A percentile compares a stretch with the other conserved stretches of the same genome.
phyloP scores from a whole-genome alignment of 176 grass and related monocot species.

The Panicum miliaceum region DNA sequence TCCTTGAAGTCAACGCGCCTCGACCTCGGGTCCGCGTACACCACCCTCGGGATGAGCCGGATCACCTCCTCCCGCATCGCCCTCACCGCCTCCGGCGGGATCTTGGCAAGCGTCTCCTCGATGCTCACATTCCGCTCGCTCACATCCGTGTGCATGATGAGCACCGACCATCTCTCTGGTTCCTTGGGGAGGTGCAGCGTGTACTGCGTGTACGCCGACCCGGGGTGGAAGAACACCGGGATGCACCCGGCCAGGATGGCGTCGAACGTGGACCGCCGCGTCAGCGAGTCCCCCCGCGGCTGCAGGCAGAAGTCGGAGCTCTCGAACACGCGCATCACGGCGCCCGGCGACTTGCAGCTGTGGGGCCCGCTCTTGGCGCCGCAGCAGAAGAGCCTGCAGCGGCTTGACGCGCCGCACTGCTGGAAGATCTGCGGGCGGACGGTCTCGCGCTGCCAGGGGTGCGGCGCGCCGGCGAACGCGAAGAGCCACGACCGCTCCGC shows the following conservation, averaged over 20 bases:
- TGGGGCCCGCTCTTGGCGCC: neutral
- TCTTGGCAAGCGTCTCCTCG: conserved; percentile 56
- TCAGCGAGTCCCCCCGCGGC: conserved; percentile 70
- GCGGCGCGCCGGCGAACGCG: conserved; percentile 62
- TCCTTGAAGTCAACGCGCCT: conserved; percentile 51
- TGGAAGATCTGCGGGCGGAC: conserved; percentile 46
- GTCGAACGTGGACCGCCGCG: conserved; percentile 74
- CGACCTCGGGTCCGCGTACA: conserved; percentile 63
- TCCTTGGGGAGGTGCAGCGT: conserved; percentile 57
- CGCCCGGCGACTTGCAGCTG: conserved; percentile 49
- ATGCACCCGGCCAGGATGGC: conserved; percentile 73
- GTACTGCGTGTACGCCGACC: conserved; percentile 69
- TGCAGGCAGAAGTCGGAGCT: conserved; percentile 68
- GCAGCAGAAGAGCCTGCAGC: conserved; percentile 62
- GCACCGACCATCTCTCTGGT: conserved; percentile 53
- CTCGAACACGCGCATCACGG: conserved; percentile 67
- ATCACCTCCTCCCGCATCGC: conserved; percentile 68
- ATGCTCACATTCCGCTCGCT: conserved; percentile 52
- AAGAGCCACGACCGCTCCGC: conserved; percentile 52
- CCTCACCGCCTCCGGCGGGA: conserved; percentile 44
- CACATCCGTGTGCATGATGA: conserved; percentile 46
- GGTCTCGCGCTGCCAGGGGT: neutral
- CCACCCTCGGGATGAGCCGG: conserved; percentile 60
- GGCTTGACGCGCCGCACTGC: conserved; percentile 51
- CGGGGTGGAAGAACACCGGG: conserved; percentile 75